Evolutionary conservation across 2,329 filamentous ascomycete genomes (phyloP).

Genomic region (Fusarium tuaranense): DNA sequence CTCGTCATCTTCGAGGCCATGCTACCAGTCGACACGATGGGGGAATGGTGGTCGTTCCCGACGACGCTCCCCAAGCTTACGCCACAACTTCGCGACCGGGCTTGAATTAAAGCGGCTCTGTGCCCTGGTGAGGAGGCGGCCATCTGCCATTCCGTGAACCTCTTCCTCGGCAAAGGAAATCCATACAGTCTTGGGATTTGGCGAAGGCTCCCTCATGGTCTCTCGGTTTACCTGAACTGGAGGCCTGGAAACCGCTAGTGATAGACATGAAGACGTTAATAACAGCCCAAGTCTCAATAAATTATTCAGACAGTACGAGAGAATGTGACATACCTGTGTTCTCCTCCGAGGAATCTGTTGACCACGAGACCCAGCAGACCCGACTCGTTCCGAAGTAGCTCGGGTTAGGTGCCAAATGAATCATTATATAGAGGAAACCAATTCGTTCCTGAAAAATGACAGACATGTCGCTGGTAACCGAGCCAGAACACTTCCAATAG

Average conservation of each 20-base stretch:
- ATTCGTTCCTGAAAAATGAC: too few species aligned
- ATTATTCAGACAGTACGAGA: neutral
- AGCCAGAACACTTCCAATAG: too few species aligned
- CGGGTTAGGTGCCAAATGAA: neutral
- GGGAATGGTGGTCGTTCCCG: neutral
- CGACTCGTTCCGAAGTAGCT: neutral
- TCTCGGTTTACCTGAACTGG: too few species aligned
- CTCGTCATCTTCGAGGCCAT: rapidly evolving
- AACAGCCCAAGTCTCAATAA: neutral
- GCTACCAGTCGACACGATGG: neutral
- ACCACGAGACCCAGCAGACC: neutral
- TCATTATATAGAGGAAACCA: neutral
- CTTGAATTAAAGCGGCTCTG: neutral
- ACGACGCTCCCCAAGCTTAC: neutral
- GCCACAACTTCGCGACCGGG: neutral
- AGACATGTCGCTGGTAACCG: too few species aligned
- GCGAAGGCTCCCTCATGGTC: neutral
- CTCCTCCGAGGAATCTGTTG: neutral
- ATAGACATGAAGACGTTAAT: neutral
- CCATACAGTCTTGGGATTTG: neutral
- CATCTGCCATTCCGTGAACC: neutral
- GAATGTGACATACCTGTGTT: neutral
- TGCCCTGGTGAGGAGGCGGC: neutral
- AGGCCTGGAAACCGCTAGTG: neutral
- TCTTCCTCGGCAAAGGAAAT: neutral